A percentile compares a stretch with the other conserved stretches of the same genome.
phyloP scores from a whole-genome alignment of 768 basidiomycete species.

The Tylopilus sp. region DNA sequence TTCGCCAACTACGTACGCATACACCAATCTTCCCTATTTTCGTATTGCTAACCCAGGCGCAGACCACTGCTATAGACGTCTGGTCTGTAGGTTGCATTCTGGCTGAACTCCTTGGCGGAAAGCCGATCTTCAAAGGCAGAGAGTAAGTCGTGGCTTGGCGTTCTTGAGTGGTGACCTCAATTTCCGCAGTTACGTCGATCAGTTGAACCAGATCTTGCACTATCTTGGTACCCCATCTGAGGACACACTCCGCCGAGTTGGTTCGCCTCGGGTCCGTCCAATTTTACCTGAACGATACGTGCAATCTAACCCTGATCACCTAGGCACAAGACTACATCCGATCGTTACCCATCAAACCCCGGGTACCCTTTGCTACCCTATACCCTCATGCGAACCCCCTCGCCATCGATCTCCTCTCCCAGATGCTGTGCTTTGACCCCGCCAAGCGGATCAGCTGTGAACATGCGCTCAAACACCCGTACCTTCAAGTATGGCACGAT shows the following conservation, averaged over 20 bases:
- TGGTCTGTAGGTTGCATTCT: conserved; percentile 97
- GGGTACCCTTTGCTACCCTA: conserved; percentile 85
- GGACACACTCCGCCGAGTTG: conserved; percentile 92
- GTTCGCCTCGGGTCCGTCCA: conserved; percentile 78
- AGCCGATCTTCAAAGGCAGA: conserved; percentile 95
- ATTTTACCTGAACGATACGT: neutral
- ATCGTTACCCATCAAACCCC: conserved; percentile 94
- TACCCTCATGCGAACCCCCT: conserved; percentile 94
- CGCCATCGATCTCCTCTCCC: conserved; percentile 88
- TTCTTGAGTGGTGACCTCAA: neutral
- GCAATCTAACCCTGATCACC: conserved; percentile 4
- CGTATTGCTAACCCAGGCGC: conserved; percentile 14
- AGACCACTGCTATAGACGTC: conserved; percentile 91
- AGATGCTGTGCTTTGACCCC: conserved; percentile 94
- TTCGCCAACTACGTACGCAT: conserved; percentile 85
- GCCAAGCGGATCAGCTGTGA: conserved; percentile 95
- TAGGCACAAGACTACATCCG: conserved; percentile 98
- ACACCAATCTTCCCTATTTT: neutral
- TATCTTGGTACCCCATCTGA: conserved; percentile 98
- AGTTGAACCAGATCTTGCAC: conserved; percentile 96
- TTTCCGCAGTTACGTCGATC: conserved; percentile 83
- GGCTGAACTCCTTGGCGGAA: conserved; percentile 88
- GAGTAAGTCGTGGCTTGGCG: conserved; percentile 56
- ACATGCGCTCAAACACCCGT: conserved; percentile 92
- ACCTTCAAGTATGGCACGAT: conserved; percentile 96